A percentile compares a stretch with the other conserved stretches of the same genome.
These are phyloP conservation scores for Musa schizocarpa DNA, from an alignment of 176 grass and related monocot species.

Conservation along the genomic window DNA sequence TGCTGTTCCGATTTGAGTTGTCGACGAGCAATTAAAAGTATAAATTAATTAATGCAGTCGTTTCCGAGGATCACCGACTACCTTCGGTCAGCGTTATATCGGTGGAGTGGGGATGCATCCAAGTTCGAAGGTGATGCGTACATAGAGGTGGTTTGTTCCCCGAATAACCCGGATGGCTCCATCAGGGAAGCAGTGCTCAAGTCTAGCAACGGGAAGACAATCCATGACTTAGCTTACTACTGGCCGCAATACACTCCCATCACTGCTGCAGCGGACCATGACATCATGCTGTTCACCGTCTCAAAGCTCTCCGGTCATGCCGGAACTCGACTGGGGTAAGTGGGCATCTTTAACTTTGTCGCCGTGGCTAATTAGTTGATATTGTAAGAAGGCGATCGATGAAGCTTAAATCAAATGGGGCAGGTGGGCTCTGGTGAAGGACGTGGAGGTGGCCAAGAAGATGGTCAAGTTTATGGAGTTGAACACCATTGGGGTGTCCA, in stretches of 20 bases:
- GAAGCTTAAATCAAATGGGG: background rate
- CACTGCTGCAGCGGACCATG: conserved; percentile 34
- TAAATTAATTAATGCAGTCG: conserved; percentile 31
- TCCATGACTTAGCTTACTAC: conserved; percentile 87
- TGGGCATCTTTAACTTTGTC: background rate
- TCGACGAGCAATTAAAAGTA: background rate
- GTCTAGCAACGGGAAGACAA: conserved; percentile 25
- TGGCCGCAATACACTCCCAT: conserved; percentile 95
- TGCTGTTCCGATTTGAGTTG: background rate
- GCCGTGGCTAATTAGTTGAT: no score
- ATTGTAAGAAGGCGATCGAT: no score
- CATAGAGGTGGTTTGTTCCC: conserved; percentile 78
- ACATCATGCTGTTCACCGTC: conserved; percentile 91
- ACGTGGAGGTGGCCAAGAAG: conserved; percentile 36
- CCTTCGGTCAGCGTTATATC: conserved; percentile 54
- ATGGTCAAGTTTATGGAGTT: conserved; percentile 85
- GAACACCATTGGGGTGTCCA: conserved; percentile 86
- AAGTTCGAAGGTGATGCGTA: conserved; percentile 36
- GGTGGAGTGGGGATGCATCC: conserved; percentile 62
- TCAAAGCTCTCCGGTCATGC: conserved; percentile 86
- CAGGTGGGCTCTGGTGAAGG: conserved; percentile 91
- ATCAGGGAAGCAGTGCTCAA: conserved; percentile 46
- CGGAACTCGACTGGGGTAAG: conserved; percentile 68
- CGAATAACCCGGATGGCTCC: conserved; percentile 76
- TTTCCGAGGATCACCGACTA: conserved; percentile 50